These are phyloP conservation scores for Solanum lycopersicoides DNA, from an alignment of 257 asterid species.

Conservation along the genomic window DNA sequence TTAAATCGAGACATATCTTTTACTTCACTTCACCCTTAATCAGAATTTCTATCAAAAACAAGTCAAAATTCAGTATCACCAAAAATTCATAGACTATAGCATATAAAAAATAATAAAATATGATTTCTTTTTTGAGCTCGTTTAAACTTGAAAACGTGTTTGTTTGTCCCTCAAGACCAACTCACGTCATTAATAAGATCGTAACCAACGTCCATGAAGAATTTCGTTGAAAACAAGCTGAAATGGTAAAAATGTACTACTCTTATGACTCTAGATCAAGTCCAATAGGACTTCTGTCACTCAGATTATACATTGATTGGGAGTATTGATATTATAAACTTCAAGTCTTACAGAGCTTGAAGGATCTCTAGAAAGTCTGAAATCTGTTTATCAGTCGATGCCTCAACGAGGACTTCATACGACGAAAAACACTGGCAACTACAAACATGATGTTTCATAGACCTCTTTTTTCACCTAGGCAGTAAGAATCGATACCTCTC, in stretches of 20 bases:
- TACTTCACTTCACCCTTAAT: not conserved
- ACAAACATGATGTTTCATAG: not conserved
- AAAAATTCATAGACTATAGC: too few species aligned
- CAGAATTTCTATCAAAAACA: too few species aligned
- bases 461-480: not conserved
- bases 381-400: not conserved
- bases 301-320: not conserved
- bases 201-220: too few species aligned
- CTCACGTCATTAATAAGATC: too few species aligned
- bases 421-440: not conserved
- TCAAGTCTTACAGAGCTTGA: not conserved
- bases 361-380: not conserved
- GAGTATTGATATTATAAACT: not conserved
- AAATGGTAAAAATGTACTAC: not conserved
- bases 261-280: not conserved
- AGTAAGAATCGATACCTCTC: not conserved
- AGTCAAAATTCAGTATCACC: too few species aligned
- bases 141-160: too few species aligned
- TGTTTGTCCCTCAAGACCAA: too few species aligned
- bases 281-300: not conserved
- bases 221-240: too few species aligned
- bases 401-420: not conserved
- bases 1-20: not conserved
- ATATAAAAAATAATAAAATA: too few species aligned
- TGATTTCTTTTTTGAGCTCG: too few species aligned